phyloP scores from a whole-genome alignment of 2,329 filamentous ascomycete genomes.

The Dothistroma pini region DNA sequence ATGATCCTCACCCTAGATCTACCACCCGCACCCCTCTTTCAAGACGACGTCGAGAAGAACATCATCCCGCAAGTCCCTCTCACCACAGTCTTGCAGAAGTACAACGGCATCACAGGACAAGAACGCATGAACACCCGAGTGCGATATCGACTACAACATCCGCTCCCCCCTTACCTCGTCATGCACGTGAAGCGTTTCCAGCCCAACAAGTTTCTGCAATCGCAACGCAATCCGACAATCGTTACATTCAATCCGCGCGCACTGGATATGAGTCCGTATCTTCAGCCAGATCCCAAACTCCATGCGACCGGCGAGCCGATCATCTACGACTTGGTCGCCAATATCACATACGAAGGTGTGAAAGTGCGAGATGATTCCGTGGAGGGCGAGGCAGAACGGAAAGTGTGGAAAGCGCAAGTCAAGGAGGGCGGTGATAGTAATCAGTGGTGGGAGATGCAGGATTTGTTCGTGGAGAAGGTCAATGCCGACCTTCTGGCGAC shows the following conservation, averaged over 20 bases:
- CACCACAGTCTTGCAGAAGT: conserved; percentile 79
- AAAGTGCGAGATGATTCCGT: conserved; percentile 74
- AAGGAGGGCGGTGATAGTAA: conserved; percentile 65
- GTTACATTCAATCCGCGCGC: conserved; percentile 87
- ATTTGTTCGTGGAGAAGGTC: conserved; percentile 86
- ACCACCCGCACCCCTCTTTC: conserved; percentile 87
- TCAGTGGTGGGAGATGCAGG: conserved; percentile 91
- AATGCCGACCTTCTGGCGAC: conserved; percentile 87
- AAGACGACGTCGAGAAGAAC: conserved; percentile 89
- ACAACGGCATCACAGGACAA: conserved; percentile 82
- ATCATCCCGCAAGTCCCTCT: conserved; percentile 93
- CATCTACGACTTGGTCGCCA: conserved; percentile 92
- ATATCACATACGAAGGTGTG: conserved; percentile 84
- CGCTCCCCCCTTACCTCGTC: conserved; percentile 82
- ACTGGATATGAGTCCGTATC: conserved; percentile 84
- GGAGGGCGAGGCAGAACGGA: conserved; percentile 84
- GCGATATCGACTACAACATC: conserved; percentile 84
- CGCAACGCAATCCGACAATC: conserved; percentile 89
- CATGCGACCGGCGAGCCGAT: conserved; percentile 76
- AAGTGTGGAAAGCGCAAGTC: conserved; percentile 93
- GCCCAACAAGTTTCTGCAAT: conserved; percentile 91
- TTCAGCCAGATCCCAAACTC: conserved; percentile 75
- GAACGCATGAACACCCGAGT: conserved; percentile 86
- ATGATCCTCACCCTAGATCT: conserved; percentile 91
- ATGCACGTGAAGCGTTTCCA: conserved; percentile 98